Conservation (phyloP, 768 basidiomycete species). For the Russula sp. region DNA sequence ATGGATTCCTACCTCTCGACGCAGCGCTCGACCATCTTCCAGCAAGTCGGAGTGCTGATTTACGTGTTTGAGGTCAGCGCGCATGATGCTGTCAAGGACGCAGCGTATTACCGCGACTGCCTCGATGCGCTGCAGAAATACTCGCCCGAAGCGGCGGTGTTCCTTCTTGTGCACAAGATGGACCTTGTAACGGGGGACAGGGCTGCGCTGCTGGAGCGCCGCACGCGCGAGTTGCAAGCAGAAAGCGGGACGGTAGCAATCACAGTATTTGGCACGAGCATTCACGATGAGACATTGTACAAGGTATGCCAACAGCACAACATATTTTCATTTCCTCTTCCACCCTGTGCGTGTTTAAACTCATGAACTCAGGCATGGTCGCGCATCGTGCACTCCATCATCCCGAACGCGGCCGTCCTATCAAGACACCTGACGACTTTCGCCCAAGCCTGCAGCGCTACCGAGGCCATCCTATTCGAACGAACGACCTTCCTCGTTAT, state of each 20-base stretch:
- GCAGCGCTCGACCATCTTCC: constrained; percentile 92
- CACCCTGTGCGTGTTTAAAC: constrained; percentile 5
- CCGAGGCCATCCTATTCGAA: constrained; percentile 94
- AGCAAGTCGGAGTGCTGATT: constrained; percentile 94
- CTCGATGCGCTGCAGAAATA: constrained; percentile 75
- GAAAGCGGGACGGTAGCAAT: constrained; percentile 59
- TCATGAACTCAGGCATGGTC: constrained; percentile 81
- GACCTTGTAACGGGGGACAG: constrained; percentile 77
- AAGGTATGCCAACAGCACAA: constrained; percentile 52
- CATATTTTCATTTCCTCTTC: neutral
- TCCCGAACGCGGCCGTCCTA: constrained; percentile 86
- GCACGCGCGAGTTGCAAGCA: constrained; percentile 67
- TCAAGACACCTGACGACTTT: constrained; percentile 84
- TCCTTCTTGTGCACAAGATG: constrained; percentile 97
- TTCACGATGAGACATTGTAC: constrained; percentile 96
- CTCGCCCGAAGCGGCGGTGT: constrained; percentile 81
- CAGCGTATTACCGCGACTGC: constrained; percentile 91
- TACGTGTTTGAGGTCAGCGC: constrained; percentile 97
- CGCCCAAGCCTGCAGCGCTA: constrained; percentile 81
- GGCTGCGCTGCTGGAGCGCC: constrained; percentile 60
- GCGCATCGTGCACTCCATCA: constrained; percentile 91
- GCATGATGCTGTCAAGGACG: constrained; percentile 78
- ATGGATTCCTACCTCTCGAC: constrained; percentile 95
- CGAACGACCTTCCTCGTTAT: constrained; percentile 98
- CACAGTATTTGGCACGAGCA: constrained; percentile 88